These are phyloP conservation scores for Trichocladium antarcticum DNA, from an alignment of 495 filamentous ascomycete species.

Conservation along the genomic window DNA sequence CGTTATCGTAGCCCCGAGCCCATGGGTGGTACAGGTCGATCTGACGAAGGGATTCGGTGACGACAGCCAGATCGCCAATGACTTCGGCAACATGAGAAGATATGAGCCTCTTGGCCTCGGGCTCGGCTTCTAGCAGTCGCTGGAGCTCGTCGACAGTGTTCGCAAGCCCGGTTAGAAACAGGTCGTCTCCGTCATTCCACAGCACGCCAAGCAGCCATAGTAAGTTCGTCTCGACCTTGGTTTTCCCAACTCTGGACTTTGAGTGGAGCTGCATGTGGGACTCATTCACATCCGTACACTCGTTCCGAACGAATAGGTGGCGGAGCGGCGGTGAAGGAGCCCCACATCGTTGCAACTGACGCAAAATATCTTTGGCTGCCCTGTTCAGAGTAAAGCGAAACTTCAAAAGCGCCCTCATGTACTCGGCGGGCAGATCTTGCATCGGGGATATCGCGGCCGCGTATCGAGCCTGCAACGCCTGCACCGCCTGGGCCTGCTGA, in stretches of 20 bases:
- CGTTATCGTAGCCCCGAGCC: constrained; percentile 25
- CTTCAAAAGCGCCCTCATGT: constrained; percentile 4
- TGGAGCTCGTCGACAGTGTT: constrained; percentile 34
- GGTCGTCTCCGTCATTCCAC: constrained; percentile 15
- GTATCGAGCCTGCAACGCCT: constrained; percentile 2
- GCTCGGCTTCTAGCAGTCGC: constrained; percentile 30
- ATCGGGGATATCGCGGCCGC: neutral
- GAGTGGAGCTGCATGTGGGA: too few relatives aligned
- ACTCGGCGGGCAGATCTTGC: constrained; percentile 8
- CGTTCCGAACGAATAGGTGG: too few relatives aligned
- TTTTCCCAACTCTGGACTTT: too few relatives aligned
- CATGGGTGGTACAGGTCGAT: constrained; percentile 40
- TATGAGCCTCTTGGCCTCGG: constrained; percentile 25
- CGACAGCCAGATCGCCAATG: constrained; percentile 36
- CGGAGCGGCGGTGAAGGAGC: too few relatives aligned
- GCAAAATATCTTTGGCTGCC: neutral
- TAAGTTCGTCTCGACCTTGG: constrained; percentile 16
- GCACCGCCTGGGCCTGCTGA: constrained; percentile 7
- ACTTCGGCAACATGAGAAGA: constrained; percentile 27
- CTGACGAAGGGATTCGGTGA: constrained; percentile 32
- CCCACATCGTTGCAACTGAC: too few relatives aligned
- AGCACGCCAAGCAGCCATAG: constrained; percentile 27
- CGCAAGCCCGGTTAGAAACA: too few relatives aligned
- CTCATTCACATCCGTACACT: too few relatives aligned
- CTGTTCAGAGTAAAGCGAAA: constrained; percentile 7